Conservation (phyloP, 2,329 filamentous ascomycete genomes). For the Biscogniauxia sp. region DNA sequence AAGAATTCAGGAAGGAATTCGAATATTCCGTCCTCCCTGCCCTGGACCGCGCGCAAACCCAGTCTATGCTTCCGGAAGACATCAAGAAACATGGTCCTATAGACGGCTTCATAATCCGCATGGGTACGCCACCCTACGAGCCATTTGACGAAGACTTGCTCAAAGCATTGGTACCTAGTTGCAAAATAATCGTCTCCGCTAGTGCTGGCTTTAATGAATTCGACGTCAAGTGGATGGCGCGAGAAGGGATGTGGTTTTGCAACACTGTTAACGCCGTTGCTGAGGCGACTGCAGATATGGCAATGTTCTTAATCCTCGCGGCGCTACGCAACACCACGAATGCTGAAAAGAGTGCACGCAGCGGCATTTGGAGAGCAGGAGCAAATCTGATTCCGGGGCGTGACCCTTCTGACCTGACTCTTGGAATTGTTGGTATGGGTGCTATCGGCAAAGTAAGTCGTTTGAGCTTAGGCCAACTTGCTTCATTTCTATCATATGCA, state of each 20-base stretch:
- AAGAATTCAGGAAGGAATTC: constrained; percentile 37
- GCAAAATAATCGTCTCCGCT: constrained; percentile 45
- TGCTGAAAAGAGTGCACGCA: constrained; percentile 36
- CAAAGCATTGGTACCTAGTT: constrained; percentile 37
- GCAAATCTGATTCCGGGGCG: constrained; percentile 32
- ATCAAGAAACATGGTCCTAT: constrained; percentile 39
- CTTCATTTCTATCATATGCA: no score
- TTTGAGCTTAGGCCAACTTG: neutral
- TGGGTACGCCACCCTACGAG: constrained; percentile 47
- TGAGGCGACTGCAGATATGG: constrained; percentile 51
- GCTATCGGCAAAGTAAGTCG: constrained; percentile 41
- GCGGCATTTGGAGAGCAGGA: constrained; percentile 38
- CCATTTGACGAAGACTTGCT: constrained; percentile 48
- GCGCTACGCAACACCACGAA: constrained; percentile 44
- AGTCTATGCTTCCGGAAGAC: constrained; percentile 35
- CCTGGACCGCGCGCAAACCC: constrained; percentile 35
- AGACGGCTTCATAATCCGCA: constrained; percentile 48
- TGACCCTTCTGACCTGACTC: constrained; percentile 42
- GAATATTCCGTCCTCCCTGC: constrained; percentile 39
- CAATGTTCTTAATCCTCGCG: constrained; percentile 34
- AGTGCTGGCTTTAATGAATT: constrained; percentile 49
- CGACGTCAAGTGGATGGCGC: constrained; percentile 42
- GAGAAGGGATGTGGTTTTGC: constrained; percentile 49
- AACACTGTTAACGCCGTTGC: constrained; percentile 52
- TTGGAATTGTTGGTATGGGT: constrained; percentile 50